phyloP scores from a whole-genome alignment of 1,284 basidiomycete species.

The Cutaneotrichosporon sp. region DNA sequence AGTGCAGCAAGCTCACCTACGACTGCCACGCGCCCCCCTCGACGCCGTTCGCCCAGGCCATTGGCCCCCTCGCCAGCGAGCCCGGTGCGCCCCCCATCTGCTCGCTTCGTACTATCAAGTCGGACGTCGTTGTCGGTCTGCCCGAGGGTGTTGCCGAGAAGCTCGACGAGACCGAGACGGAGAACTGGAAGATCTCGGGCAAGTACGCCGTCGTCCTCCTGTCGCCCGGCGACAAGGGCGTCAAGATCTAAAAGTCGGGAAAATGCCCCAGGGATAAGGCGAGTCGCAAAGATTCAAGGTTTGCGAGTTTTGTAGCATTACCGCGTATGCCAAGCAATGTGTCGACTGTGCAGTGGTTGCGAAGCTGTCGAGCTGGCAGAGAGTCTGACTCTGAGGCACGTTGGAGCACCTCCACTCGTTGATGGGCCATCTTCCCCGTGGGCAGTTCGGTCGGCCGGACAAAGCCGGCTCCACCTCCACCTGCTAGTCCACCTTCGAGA shows the following conservation, averaged over 20 bases:
- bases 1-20: constrained; percentile 68
- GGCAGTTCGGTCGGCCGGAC: not conserved
- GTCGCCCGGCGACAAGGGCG: constrained; percentile 1
- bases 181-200: constrained; percentile 96
- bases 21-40: constrained; percentile 89
- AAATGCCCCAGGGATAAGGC: not conserved
- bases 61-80: constrained; percentile 88
- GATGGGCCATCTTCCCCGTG: not conserved
- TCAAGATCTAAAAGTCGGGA: not conserved
- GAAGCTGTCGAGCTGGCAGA: not conserved
- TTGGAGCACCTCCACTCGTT: not conserved
- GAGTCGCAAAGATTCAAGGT: not conserved
- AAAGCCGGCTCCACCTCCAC: constrained; percentile 3
- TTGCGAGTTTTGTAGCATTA: not conserved
- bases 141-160: constrained; percentile 67
- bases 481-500: not conserved
- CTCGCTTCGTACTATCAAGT: constrained; percentile 84
- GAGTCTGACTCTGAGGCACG: too few species aligned
- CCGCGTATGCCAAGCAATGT: not conserved
- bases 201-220: constrained; percentile 65
- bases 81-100: constrained; percentile 85
- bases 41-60: constrained; percentile 87
- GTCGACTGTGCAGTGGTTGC: not conserved
- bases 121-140: constrained; percentile 72
- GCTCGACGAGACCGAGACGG: constrained; percentile 75